Percentiles rank a stretch among this genome's conserved stretches.
Conservation (phyloP, 2,329 filamentous ascomycete genomes). For the Tolypocladium tropicale region DNA sequence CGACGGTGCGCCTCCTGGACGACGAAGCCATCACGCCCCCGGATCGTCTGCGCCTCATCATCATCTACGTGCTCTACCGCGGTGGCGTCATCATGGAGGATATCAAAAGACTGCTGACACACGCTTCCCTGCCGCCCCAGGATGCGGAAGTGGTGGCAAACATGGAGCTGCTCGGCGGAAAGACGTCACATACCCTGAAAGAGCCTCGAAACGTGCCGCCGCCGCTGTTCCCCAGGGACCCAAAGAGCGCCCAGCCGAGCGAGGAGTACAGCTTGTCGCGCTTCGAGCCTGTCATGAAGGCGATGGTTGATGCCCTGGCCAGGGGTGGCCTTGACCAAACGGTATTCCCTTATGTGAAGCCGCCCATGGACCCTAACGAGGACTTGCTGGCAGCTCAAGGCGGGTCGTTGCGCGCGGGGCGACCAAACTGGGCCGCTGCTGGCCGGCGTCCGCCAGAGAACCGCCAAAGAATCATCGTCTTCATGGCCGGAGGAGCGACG, state of each 20-base stretch:
- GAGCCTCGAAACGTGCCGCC: slow-evolving; percentile 56
- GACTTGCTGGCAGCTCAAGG: slow-evolving; percentile 47
- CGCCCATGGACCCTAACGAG: slow-evolving; percentile 52
- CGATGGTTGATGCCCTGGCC: slow-evolving; percentile 68
- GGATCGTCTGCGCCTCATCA: slow-evolving; percentile 76
- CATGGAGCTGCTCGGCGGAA: slow-evolving; percentile 71
- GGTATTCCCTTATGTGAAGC: slow-evolving; percentile 63
- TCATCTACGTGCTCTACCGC: slow-evolving; percentile 77
- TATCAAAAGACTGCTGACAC: slow-evolving; percentile 71
- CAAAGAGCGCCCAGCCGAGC: slow-evolving; percentile 39
- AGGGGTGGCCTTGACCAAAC: slow-evolving; percentile 56
- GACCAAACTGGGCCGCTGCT: slow-evolving; percentile 89
- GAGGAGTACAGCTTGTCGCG: slow-evolving; percentile 83
- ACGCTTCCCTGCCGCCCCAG: slow-evolving; percentile 65
- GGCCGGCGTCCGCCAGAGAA: slow-evolving; percentile 66
- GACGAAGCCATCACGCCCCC: slow-evolving; percentile 61
- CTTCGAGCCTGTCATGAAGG: slow-evolving; percentile 71
- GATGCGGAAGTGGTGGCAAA: slow-evolving; percentile 68
- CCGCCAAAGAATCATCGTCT: slow-evolving; percentile 82
- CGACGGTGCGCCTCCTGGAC: slow-evolving; percentile 79
- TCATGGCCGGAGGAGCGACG: slow-evolving; percentile 90
- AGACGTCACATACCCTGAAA: slow-evolving; percentile 59
- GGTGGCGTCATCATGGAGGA: slow-evolving; percentile 80
- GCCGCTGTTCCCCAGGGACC: slow-evolving; percentile 64
- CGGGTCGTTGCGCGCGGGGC: slow-evolving; percentile 77